Conservation (phyloP, 371 early-diverging fungal genomes). For the Mortierella sp. region DNA sequence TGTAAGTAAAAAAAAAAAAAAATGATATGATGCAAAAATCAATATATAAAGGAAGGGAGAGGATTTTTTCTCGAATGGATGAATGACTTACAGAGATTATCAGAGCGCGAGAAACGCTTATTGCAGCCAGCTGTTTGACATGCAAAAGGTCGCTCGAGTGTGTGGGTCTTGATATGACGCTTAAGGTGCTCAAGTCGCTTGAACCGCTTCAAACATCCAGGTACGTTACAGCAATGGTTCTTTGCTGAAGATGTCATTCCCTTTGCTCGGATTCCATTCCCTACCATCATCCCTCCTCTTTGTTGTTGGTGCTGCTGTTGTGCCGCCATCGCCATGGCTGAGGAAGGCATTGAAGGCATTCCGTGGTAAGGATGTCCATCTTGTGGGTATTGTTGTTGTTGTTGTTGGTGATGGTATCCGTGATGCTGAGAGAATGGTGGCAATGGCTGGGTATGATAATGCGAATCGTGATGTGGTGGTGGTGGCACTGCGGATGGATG, state of each 20-base stretch:
- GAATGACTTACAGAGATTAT: conserved; percentile 68
- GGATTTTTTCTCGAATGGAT: not conserved
- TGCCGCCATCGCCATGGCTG: not conserved
- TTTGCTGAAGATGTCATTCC: conserved; percentile 41
- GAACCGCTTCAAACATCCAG: conserved; percentile 64
- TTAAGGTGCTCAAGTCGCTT: conserved; percentile 87
- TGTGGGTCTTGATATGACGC: conserved; percentile 92
- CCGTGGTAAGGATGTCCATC: conserved; percentile 9
- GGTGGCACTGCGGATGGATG: not conserved
- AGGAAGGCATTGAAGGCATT: conserved; percentile 8
- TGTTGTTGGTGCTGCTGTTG: not conserved
- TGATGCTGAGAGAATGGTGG: conserved; percentile 2
- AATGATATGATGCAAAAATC: not conserved
- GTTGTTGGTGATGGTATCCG: conserved; percentile 7
- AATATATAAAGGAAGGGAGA: not conserved
- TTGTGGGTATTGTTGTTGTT: conserved; percentile 7
- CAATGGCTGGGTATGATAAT: not conserved
- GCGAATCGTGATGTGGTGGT: conserved; percentile 6
- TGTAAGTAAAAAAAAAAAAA: not conserved
- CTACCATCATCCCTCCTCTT: not conserved
- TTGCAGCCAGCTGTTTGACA: conserved; percentile 84
- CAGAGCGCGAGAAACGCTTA: conserved; percentile 91
- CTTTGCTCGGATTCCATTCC: conserved; percentile 6
- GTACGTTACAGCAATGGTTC: conserved; percentile 59
- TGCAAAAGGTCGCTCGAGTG: conserved; percentile 89